phyloP scores from a whole-genome alignment of 106 monocot species.

The Gastrodia elata region DNA sequence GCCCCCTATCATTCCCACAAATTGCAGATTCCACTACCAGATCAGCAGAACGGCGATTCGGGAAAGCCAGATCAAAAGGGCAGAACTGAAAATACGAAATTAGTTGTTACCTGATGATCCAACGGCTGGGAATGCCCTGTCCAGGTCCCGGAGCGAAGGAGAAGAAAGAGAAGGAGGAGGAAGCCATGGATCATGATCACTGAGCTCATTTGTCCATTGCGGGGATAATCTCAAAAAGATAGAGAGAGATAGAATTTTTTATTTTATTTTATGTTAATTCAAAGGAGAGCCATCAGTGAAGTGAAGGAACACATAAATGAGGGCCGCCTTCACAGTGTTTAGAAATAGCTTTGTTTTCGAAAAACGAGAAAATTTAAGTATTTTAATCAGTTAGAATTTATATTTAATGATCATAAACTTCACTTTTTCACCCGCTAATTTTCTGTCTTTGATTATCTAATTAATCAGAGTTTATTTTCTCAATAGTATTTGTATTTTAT shows the following conservation, averaged over 20 bases:
- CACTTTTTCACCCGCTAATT: too few relatives aligned
- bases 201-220: slow-evolving; percentile 1
- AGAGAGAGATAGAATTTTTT: neutral
- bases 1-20: neutral
- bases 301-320: slow-evolving; percentile 5
- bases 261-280: slow-evolving; percentile 2
- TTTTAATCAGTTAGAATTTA: too few relatives aligned
- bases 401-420: too few relatives aligned
- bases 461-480: too few relatives aligned
- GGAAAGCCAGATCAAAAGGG: neutral
- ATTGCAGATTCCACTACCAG: neutral
- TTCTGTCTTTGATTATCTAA: too few relatives aligned
- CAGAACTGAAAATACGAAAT: neutral
- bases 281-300: neutral
- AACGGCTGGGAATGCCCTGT: neutral
- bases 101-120: neutral
- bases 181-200: slow-evolving; percentile 1
- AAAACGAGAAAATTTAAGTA: neutral
- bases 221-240: neutral
- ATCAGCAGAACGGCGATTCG: neutral
- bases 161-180: neutral
- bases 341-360: neutral
- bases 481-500: too few relatives aligned
- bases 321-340: neutral
- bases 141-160: neutral